These are phyloP conservation scores for Biscogniauxia marginata DNA, from an alignment of 2,329 filamentous ascomycete species.

Conservation along the genomic window DNA sequence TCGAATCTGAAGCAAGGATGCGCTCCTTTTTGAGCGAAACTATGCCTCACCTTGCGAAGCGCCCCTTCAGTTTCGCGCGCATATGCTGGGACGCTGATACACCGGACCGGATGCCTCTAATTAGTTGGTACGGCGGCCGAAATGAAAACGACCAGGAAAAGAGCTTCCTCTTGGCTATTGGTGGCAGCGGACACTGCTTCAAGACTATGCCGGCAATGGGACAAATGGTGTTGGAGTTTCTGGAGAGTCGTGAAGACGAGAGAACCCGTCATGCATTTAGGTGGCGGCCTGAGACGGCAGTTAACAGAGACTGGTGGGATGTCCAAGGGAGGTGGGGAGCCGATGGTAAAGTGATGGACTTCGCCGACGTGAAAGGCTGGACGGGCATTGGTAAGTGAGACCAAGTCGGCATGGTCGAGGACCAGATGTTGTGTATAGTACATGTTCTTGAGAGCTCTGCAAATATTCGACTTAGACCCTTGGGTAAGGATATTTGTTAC, in stretches of 20 bases:
- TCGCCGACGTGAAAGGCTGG: constrained; percentile 43
- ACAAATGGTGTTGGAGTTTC: constrained; percentile 45
- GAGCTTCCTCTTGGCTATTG: constrained; percentile 42
- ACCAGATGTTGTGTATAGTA: too few relatives aligned
- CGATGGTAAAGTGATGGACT: constrained; percentile 47
- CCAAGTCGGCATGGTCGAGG: background rate
- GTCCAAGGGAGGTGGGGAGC: constrained; percentile 49
- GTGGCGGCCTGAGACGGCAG: constrained; percentile 52
- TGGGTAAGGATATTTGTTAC: too few relatives aligned
- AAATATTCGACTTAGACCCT: too few relatives aligned
- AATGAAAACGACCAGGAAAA: constrained; percentile 30
- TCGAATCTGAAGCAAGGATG: constrained; percentile 45
- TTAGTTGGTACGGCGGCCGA: constrained; percentile 40
- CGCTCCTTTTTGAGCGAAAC: constrained; percentile 48
- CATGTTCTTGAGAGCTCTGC: too few relatives aligned
- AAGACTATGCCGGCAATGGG: constrained; percentile 53
- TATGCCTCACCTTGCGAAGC: constrained; percentile 51
- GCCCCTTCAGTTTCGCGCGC: constrained; percentile 48
- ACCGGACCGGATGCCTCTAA: constrained; percentile 51
- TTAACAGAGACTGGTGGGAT: constrained; percentile 38
- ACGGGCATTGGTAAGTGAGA: constrained; percentile 28
- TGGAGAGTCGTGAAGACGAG: constrained; percentile 44
- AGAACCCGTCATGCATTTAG: constrained; percentile 42
- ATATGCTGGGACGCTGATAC: constrained; percentile 60
- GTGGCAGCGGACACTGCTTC: constrained; percentile 52